Percentiles rank a stretch among this genome's conserved stretches.
Conservation (phyloP, 257 asterid species). For the Solanum peruvianum region DNA sequence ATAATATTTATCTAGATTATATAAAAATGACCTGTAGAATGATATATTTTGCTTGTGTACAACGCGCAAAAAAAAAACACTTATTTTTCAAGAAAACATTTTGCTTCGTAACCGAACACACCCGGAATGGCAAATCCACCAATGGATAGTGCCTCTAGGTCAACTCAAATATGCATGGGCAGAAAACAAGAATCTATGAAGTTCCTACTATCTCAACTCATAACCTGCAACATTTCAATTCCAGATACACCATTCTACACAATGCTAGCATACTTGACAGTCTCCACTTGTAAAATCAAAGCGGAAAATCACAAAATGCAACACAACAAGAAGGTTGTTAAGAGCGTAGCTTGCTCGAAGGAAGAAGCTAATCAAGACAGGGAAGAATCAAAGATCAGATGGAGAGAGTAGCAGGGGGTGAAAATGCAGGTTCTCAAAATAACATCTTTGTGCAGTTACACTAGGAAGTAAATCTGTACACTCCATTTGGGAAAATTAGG, state of each 20-base stretch:
- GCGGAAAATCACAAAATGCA: background rate
- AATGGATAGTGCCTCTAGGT: too few relatives aligned
- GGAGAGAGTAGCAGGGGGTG: background rate
- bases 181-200: background rate
- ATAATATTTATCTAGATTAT: background rate
- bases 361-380: background rate
- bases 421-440: background rate
- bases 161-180: background rate
- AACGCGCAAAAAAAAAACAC: background rate
- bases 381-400: background rate
- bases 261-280: background rate
- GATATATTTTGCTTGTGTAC: background rate
- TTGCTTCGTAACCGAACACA: background rate
- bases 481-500: background rate
- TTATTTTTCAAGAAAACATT: background rate
- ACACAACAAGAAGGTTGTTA: background rate
- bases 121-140: background rate
- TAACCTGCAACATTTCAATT: background rate
- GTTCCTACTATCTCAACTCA: background rate
- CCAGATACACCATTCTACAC: background rate
- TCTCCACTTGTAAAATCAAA: background rate
- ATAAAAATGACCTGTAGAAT: background rate
- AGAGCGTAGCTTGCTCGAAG: background rate
- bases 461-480: background rate
- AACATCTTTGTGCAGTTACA: background rate